Evolutionary conservation across 257 asterid genomes (phyloP).

Genomic region (Nicotiana benthamiana): DNA sequence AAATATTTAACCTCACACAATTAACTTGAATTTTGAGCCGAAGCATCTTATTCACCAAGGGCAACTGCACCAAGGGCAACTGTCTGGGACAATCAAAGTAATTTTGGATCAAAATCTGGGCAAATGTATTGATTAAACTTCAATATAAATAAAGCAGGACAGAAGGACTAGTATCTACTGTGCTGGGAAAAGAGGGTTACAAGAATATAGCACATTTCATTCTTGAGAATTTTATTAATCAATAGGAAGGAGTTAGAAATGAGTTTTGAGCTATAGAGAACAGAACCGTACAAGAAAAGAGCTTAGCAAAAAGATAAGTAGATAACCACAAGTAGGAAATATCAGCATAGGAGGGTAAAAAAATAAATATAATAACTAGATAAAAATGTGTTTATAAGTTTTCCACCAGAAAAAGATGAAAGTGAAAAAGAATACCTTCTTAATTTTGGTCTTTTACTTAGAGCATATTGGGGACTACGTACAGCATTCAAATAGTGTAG

Average conservation of each 20-base stretch:
- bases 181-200: neutral
- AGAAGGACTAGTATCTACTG: neutral
- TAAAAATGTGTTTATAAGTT: neutral
- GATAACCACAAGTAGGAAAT: neutral
- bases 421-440: neutral
- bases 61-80: neutral
- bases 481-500: neutral
- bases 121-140: neutral
- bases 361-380: no score
- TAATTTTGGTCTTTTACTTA: no score
- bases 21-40: neutral
- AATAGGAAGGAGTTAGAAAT: neutral
- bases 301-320: neutral
- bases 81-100: neutral
- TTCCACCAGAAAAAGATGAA: neutral
- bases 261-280: neutral
- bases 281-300: neutral
- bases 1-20: neutral
- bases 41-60: neutral
- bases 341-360: neutral
- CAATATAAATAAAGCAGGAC: neutral
- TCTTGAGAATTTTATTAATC: neutral
- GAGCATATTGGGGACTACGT: neutral
- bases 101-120: neutral
- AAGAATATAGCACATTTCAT: neutral